A percentile compares a stretch with the other conserved stretches of the same genome.
Conservation (phyloP, 208 protist genomes). For the Porcisia deanei region DNA sequence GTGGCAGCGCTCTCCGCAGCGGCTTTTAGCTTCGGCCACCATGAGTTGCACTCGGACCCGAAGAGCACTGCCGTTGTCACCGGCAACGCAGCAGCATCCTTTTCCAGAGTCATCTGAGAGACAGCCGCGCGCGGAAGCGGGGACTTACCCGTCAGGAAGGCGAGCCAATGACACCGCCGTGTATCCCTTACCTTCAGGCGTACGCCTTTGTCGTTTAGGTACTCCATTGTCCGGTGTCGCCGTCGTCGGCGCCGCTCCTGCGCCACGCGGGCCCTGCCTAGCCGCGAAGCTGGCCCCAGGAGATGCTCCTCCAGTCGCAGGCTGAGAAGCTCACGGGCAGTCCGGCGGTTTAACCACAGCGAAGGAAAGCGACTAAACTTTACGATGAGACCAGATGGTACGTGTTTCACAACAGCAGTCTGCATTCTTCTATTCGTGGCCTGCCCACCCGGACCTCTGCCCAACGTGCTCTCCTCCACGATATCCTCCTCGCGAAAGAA, state of each 20-base stretch:
- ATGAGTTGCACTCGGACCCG: constrained; percentile 64
- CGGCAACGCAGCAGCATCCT: not conserved
- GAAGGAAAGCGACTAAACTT: constrained; percentile 89
- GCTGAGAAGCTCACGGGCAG: constrained; percentile 75
- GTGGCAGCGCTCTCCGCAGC: constrained; percentile 29
- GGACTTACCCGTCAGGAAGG: constrained; percentile 40
- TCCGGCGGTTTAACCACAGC: constrained; percentile 80
- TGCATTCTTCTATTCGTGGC: constrained; percentile 89
- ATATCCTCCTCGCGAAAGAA: constrained; percentile 86
- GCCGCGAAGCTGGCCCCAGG: constrained; percentile 48
- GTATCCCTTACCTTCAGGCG: constrained; percentile 34
- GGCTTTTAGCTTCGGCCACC: constrained; percentile 61
- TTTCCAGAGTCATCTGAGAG: constrained; percentile 10
- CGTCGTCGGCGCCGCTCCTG: constrained; percentile 31
- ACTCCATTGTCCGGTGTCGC: constrained; percentile 22
- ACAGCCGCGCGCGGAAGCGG: constrained; percentile 22
- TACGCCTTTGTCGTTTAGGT: constrained; percentile 37
- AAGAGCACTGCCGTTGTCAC: constrained; percentile 58
- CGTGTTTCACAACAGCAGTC: constrained; percentile 74
- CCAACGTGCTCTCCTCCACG: constrained; percentile 73
- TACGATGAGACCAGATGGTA: constrained; percentile 65
- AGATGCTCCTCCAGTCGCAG: constrained; percentile 74
- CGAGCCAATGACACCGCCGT: constrained; percentile 43
- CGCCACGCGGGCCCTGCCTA: constrained; percentile 35
- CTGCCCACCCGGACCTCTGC: constrained; percentile 83